A percentile compares a stretch with the other conserved stretches of the same genome.
Conservation (phyloP, 2,329 filamentous ascomycete genomes). For the Neocatenulostroma microsporum region DNA sequence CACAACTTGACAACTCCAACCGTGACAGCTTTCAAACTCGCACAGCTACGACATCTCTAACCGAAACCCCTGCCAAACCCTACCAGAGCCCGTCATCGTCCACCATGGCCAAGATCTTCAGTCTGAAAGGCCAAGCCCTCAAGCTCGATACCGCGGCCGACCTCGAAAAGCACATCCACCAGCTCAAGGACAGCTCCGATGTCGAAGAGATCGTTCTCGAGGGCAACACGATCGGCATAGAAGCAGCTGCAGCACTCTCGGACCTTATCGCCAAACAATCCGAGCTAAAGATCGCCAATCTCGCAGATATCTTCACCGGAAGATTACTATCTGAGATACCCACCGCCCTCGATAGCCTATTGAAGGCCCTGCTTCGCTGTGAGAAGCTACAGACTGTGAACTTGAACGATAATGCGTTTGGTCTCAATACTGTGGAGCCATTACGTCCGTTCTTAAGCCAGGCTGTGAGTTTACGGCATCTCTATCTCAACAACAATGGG, state of each 20-base stretch:
- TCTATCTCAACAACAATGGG: constrained; percentile 97
- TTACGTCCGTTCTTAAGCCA: constrained; percentile 84
- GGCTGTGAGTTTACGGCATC: constrained; percentile 83
- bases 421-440: constrained; percentile 86
- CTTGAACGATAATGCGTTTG: constrained; percentile 96
- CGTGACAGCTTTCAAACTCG: too few species aligned
- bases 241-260: constrained; percentile 76
- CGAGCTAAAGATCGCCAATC: constrained; percentile 64
- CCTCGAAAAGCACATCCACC: constrained; percentile 73
- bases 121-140: constrained; percentile 81
- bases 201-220: constrained; percentile 79
- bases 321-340: constrained; percentile 91
- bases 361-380: constrained; percentile 78
- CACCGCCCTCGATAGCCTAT: constrained; percentile 72
- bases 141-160: constrained; percentile 87
- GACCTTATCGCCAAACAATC: constrained; percentile 79
- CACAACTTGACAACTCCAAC: too few species aligned
- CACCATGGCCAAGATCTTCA: constrained; percentile 69
- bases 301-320: constrained; percentile 96
- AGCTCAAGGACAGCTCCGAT: constrained; percentile 61
- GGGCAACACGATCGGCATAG: constrained; percentile 88
- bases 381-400: constrained; percentile 85
- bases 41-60: too few species aligned
- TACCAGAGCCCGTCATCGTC: too few species aligned
- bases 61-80: too few species aligned